Evolutionary conservation across 2,329 filamentous ascomycete species (phyloP).

Genomic region (Colletotrichum tofieldiae): DNA sequence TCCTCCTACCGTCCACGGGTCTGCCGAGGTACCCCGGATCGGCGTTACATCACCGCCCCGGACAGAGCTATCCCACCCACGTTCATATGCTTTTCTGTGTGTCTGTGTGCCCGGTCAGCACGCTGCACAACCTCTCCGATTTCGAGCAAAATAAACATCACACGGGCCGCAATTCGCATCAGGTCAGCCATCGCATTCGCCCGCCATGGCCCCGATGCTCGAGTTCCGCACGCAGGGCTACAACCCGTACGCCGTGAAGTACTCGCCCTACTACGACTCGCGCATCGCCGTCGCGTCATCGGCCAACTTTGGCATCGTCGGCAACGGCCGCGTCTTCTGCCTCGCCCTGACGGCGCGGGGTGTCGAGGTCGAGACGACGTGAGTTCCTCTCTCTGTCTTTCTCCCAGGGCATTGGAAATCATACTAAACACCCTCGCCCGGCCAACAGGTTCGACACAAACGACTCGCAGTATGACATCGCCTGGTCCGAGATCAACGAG

Average conservation of each 20-base stretch:
- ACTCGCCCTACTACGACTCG: slow-evolving; percentile 98
- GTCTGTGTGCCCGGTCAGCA: neutral
- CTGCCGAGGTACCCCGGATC: slow-evolving; percentile 44
- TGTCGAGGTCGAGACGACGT: slow-evolving; percentile 88
- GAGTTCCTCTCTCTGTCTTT: slow-evolving; percentile 45
- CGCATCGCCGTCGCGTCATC: slow-evolving; percentile 90
- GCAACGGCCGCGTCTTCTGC: slow-evolving; percentile 92
- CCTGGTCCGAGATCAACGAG: slow-evolving; percentile 97
- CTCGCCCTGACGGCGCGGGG: slow-evolving; percentile 87
- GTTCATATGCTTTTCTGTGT: slow-evolving; percentile 30
- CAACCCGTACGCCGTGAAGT: slow-evolving; percentile 97
- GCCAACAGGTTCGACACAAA: slow-evolving; percentile 88
- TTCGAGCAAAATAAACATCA: neutral
- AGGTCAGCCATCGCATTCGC: slow-evolving; percentile 6
- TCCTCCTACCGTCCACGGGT: slow-evolving; percentile 6
- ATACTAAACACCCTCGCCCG: neutral
- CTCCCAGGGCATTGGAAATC: neutral
- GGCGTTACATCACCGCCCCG: slow-evolving; percentile 38
- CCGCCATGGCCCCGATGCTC: slow-evolving; percentile 77
- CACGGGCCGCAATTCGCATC: slow-evolving; percentile 20
- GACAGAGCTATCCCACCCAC: slow-evolving; percentile 37
- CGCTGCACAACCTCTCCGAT: neutral
- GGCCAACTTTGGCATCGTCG: slow-evolving; percentile 97
- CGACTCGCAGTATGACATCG: slow-evolving; percentile 94
- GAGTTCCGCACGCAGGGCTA: slow-evolving; percentile 94